These are phyloP conservation scores for Pseudopediastrum boryanum DNA, from an alignment of 139 green algal species.

Conservation along the genomic window DNA sequence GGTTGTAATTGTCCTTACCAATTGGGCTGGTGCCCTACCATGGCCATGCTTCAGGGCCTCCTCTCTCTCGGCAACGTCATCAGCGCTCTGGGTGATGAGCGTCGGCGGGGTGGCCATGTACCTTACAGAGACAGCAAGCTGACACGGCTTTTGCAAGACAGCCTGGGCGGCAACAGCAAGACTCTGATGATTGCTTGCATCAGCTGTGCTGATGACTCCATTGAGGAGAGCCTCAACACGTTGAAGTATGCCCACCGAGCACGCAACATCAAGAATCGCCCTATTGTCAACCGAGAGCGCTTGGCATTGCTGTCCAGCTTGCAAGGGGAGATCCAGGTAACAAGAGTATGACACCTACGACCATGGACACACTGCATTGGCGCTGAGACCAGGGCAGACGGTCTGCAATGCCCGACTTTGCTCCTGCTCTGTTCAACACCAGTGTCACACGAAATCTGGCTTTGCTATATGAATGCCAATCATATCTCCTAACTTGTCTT, in stretches of 20 bases:
- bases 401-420: no score
- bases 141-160: constrained; percentile 76
- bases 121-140: constrained; percentile 83
- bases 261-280: constrained; percentile 84
- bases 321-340: constrained; percentile 71
- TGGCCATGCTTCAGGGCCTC: constrained; percentile 24
- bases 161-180: constrained; percentile 80
- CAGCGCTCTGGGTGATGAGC: constrained; percentile 56
- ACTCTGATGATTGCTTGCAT: constrained; percentile 86
- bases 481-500: no score
- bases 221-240: constrained; percentile 70
- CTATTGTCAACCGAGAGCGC: constrained; percentile 65
- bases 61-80: constrained; percentile 73
- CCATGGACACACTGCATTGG: no score
- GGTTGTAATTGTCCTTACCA: no score
- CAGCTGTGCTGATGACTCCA: constrained; percentile 73
- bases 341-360: constrained; percentile 74
- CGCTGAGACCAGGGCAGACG: no score
- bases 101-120: constrained; percentile 55
- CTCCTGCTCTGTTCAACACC: no score
- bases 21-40: neutral
- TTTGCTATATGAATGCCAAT: no score
- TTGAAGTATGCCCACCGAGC: constrained; percentile 69
- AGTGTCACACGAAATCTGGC: no score
- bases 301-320: constrained; percentile 49